Conservation (phyloP, 768 basidiomycete genomes). For the Psilocybe tampanensis region DNA sequence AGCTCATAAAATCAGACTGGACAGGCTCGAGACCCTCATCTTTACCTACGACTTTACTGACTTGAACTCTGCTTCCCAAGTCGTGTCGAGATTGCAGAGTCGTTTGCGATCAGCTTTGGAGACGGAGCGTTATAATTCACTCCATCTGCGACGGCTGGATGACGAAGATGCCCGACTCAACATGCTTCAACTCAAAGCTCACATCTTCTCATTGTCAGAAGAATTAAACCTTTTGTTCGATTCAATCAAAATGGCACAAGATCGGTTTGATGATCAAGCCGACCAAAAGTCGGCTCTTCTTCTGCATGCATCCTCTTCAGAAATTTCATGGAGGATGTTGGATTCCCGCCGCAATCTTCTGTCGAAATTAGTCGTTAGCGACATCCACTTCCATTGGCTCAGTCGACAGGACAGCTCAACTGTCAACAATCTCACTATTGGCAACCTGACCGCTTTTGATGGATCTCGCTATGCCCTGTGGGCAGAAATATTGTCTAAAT, state of each 20-base stretch:
- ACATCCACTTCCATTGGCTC: constrained; percentile 81
- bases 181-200: constrained; percentile 68
- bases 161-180: constrained; percentile 53
- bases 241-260: constrained; percentile 82
- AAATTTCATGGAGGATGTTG: constrained; percentile 93
- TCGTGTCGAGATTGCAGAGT: constrained; percentile 72
- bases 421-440: constrained; percentile 72
- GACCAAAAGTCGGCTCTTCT: constrained; percentile 82
- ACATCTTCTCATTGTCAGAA: constrained; percentile 71
- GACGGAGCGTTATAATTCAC: constrained; percentile 43
- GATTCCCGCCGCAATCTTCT: constrained; percentile 71
- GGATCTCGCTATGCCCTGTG: constrained; percentile 80
- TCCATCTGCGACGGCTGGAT: constrained; percentile 39
- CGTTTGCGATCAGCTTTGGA: constrained; percentile 69
- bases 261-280: constrained; percentile 63
- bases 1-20: constrained; percentile 73
- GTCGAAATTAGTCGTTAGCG: constrained; percentile 82
- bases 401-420: constrained; percentile 88
- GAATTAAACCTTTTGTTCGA: constrained; percentile 87
- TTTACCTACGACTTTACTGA: constrained; percentile 91
- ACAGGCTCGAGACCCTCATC: constrained; percentile 79
- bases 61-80: constrained; percentile 66
- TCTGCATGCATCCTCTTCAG: constrained; percentile 78
- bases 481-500: constrained; percentile 86
- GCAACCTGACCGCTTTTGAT: constrained; percentile 85